Base-by-base conservation (phyloP, 768 basidiomycete species). In the Rhizopogon salebrosus region DNA sequence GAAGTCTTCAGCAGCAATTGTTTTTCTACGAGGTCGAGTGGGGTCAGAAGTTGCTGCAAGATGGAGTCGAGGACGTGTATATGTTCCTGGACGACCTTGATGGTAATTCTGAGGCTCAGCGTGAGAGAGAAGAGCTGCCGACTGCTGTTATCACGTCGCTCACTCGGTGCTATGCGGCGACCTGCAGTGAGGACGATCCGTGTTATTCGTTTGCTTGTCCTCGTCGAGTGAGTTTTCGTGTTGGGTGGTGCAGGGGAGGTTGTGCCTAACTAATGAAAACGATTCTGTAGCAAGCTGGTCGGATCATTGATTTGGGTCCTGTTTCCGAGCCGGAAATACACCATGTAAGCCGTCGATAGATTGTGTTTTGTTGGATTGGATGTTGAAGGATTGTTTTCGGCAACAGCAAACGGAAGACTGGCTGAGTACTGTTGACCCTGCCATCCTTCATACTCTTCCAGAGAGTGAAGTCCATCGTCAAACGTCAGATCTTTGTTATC, bases 21-120 rank as follows among this genome's bases (percentile, higher is more conserved):
- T 98, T 93, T 76, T 95, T 97, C 69, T 92, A 92, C 64, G 95
- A 98, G 66, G 94, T 98, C 6, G 94, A 98, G 64, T 95, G 94
- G 91, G 92, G 89, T 27, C 84, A 85, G 46, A 82, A 85, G 18
- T 76, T 85, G 1, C 70, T 97, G 51, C 83, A 88, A 52, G 93
- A 95, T 62, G 85, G 89, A 3, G 89, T 95, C 4, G 93, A 95
- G 62, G 92, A 95, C 56, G 93, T 97, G 6, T 97, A 90, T 71
- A 89, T 88, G 77, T 95, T 97, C 68, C 74, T 91, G 62, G 92
- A 92, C 53, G 93, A 95, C 57, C 76, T 80, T 36, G 84, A 85
- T 51, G 85, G 84, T 23, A 69, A 70, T 22, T 82, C 82, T 1
- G 85, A 87, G 56, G 71, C 75, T 1, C 73, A 78, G 14, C 75